Conservation (phyloP, 192 early-diverging fungal species). For the Linnemannia exigua region DNA sequence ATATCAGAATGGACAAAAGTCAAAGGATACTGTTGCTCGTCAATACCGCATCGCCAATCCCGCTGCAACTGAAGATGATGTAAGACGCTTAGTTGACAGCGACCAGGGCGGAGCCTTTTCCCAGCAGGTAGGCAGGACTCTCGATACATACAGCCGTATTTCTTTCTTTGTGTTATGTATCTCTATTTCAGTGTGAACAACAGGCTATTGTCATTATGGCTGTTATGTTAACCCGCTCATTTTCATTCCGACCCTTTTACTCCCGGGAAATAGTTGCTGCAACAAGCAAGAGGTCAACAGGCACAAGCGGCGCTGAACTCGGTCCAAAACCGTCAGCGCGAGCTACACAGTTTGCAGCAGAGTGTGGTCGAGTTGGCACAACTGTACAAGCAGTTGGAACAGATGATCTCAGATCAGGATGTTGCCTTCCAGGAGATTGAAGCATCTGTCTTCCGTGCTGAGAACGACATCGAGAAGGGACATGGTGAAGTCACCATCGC, state of each 20-base stretch:
- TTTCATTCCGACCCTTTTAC: neutral
- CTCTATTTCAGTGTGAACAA: neutral
- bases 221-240: neutral
- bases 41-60: conserved; percentile 52
- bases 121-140: conserved; percentile 32
- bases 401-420: conserved; percentile 46
- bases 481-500: conserved; percentile 13
- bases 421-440: conserved; percentile 43
- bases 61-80: conserved; percentile 42
- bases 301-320: conserved; percentile 32
- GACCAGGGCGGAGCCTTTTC: conserved; percentile 42
- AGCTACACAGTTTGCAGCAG: conserved; percentile 38
- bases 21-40: conserved; percentile 39
- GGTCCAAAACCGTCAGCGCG: conserved; percentile 44
- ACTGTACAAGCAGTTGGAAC: conserved; percentile 40
- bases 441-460: conserved; percentile 29
- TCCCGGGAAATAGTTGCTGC: conserved; percentile 23
- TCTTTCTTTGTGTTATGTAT: neutral
- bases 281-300: conserved; percentile 46
- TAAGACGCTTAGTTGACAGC: conserved; percentile 21
- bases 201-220: neutral
- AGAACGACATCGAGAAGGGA: conserved; percentile 40
- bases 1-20: conserved; percentile 51
- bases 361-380: conserved; percentile 40
- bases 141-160: too few relatives aligned